Percentiles rank a stretch among this genome's conserved stretches.
Conservation (phyloP, 2,329 filamentous ascomycete species). For the Tolypocladium tropicale region DNA sequence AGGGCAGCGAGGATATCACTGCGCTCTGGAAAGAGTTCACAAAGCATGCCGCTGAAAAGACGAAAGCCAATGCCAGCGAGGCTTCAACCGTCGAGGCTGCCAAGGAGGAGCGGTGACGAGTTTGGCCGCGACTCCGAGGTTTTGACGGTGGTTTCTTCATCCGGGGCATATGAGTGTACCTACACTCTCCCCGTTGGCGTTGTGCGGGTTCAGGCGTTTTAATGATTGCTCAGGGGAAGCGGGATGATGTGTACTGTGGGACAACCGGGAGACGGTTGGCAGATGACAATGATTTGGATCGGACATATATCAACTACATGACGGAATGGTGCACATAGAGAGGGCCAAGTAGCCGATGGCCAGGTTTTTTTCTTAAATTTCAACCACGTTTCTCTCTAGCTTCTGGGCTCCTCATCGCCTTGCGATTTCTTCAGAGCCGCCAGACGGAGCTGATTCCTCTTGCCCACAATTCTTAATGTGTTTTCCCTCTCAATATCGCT, state of each 20-base stretch:
- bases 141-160: background rate
- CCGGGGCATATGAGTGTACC: background rate
- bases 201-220: slow-evolving; percentile 3
- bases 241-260: slow-evolving; percentile 6
- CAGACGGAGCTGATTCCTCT: slow-evolving; percentile 55
- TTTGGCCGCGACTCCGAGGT: background rate
- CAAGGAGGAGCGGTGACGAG: slow-evolving; percentile 13
- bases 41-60: slow-evolving; percentile 23
- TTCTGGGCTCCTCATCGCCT: background rate
- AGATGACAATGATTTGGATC: slow-evolving; percentile 2
- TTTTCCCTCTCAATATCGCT: slow-evolving; percentile 55
- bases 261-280: slow-evolving; percentile 8
- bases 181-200: slow-evolving; percentile 1
- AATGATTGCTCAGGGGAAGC: background rate
- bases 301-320: slow-evolving; percentile 1
- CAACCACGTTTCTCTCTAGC: background rate
- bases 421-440: slow-evolving; percentile 31
- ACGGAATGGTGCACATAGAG: slow-evolving; percentile 2
- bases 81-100: slow-evolving; percentile 7
- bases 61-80: slow-evolving; percentile 16
- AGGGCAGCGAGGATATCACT: slow-evolving; percentile 43
- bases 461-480: slow-evolving; percentile 56
- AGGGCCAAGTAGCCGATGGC: background rate
- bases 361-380: background rate
- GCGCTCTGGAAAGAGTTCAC: slow-evolving; percentile 42